Percentiles rank a stretch among this genome's conserved stretches.
phyloP scores from a whole-genome alignment of 2,329 filamentous ascomycete species.

The Periconia sp. region DNA sequence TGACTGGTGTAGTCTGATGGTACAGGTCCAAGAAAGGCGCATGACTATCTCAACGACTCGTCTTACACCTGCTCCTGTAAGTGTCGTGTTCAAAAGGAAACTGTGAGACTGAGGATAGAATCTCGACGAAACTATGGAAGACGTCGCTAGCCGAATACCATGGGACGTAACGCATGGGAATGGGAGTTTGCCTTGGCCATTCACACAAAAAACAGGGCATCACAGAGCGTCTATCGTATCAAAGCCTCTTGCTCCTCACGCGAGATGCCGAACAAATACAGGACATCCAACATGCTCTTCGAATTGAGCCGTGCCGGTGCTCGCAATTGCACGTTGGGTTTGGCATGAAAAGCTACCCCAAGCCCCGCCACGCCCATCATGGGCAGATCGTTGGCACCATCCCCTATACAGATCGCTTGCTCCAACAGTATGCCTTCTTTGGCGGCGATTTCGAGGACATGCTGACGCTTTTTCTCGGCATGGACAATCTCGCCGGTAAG shows the following conservation, averaged over 20 bases:
- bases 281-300: slow-evolving; percentile 68
- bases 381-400: slow-evolving; percentile 79
- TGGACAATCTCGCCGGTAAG: slow-evolving; percentile 73
- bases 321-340: slow-evolving; percentile 77
- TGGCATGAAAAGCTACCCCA: slow-evolving; percentile 82
- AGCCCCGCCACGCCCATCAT: slow-evolving; percentile 78
- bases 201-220: background rate
- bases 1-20: no score
- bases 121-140: no score
- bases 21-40: no score
- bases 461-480: slow-evolving; percentile 71
- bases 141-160: no score
- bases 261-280: slow-evolving; percentile 74
- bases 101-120: background rate
- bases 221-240: background rate
- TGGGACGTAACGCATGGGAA: background rate
- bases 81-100: no score
- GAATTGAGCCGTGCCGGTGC: slow-evolving; percentile 73
- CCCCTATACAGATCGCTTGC: slow-evolving; percentile 74
- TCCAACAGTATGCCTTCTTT: slow-evolving; percentile 66
- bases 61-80: no score
- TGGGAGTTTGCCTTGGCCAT: no score
- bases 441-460: slow-evolving; percentile 70
- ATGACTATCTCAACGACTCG: background rate
- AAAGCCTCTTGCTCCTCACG: slow-evolving; percentile 54